A percentile compares a stretch with the other conserved stretches of the same genome.
Evolutionary conservation across 306 rosid species (phyloP).

Genomic region (Trifolium repens): DNA sequence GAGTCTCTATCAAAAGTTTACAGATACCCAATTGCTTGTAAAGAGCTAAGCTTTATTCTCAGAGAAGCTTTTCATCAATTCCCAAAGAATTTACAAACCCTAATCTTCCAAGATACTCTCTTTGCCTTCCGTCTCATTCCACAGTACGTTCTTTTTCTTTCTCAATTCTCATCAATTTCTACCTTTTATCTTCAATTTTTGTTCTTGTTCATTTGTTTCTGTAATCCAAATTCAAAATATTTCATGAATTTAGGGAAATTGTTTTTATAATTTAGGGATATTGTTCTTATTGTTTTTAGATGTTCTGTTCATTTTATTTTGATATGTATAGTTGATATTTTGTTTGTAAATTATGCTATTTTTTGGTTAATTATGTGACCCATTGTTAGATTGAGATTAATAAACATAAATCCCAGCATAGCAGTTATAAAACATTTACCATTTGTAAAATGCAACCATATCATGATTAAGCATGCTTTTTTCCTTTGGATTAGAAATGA

Average conservation of each 20-base stretch:
- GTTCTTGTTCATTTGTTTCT: neutral
- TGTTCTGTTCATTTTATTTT: no score
- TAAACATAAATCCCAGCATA: neutral
- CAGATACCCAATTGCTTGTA: conserved; percentile 70
- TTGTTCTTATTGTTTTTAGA: neutral
- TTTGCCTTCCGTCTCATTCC: conserved; percentile 87
- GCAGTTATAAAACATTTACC: neutral
- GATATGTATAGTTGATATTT: no score
- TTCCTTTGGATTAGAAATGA: neutral
- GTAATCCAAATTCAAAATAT: neutral
- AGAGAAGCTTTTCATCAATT: conserved; percentile 57
- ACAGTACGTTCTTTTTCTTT: conserved; percentile 46
- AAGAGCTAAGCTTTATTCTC: conserved; percentile 73
- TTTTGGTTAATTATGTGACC: neutral
- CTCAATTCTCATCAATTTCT: neutral
- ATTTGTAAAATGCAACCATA: neutral
- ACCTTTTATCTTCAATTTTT: neutral
- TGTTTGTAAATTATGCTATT: neutral
- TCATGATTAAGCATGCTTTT: neutral
- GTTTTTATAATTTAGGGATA: neutral
- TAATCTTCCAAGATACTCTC: conserved; percentile 69
- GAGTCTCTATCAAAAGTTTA: conserved; percentile 54
- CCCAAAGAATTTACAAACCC: conserved; percentile 72
- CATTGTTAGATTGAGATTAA: neutral
- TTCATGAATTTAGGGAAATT: neutral